Base-by-base conservation (phyloP, 2,329 filamentous ascomycete genomes). In the Colletotrichum lindemuthianum region DNA sequence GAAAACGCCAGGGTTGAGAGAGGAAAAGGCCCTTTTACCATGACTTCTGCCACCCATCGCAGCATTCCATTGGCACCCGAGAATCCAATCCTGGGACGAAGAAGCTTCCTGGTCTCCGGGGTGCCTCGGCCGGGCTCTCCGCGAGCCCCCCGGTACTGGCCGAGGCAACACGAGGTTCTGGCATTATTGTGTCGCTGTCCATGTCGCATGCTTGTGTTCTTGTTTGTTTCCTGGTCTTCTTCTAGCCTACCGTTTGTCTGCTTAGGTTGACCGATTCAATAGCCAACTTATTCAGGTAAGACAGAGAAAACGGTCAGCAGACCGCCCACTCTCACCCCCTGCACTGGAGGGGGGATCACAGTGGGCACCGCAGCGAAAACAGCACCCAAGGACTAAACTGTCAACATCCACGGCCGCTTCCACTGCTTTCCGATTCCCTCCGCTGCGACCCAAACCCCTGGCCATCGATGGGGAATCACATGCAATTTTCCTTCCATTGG, bases 1-100 rank as follows among this genome's bases (percentile, higher is more conserved):
- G 66, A 67, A 68, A 68, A 39, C n/a, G 55, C 66, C 60, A 64
- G 66, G 64, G 66, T 68, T 68, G 66, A 67, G 66, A 44, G 48
- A 59, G 59, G 58, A 37, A 41, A 52, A 37, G 49, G 43, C 37
- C 39, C 52, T 37, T 57, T 50, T 39, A 24, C 24, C 24, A 24
- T 24, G 24, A 24, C 24, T 24, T 24, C 24, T 24, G 24, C 24
- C 24, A 24, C 24, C 24, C 24, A 4, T 24, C 24, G 24, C 24
- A 24, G 24, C 24, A 24, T 24, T 24, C 24, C 5, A 24, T 24
- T 24, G 24, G 24, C 24, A 24, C 24, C 24, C 5, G 24, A 4
- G 24, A 24, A 24, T 24, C 24, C 24, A 24, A 24, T 24, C 24
- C 5, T 24, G 36, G 24, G 49, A 4, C 40, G 12, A 47, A 34